Evolutionary conservation across 1,284 basidiomycete species (phyloP).

Genomic region (Xerocomus amazonicus): DNA sequence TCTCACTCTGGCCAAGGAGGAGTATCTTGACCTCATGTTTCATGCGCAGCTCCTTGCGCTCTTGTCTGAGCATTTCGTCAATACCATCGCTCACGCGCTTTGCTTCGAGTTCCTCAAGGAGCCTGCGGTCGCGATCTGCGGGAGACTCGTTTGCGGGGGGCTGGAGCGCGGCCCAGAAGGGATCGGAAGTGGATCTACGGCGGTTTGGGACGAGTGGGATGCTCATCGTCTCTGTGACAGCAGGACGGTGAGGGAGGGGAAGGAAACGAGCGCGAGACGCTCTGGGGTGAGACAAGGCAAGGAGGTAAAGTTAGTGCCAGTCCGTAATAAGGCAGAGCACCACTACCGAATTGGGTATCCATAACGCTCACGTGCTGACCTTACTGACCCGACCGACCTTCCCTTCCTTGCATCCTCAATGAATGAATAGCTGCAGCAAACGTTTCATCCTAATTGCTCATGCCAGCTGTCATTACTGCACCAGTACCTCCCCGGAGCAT

Average conservation of each 20-base stretch:
- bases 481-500: too few relatives aligned
- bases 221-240: conserved; percentile 17
- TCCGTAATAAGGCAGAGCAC: conserved; percentile 19
- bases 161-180: conserved; percentile 58
- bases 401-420: not conserved
- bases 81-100: conserved; percentile 71
- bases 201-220: conserved; percentile 36
- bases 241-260: not conserved
- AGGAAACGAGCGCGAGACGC: conserved; percentile 16
- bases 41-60: conserved; percentile 53
- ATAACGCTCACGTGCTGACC: conserved; percentile 19
- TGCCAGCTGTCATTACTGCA: too few relatives aligned
- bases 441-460: too few relatives aligned
- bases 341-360: conserved; percentile 23
- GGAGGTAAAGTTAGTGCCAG: conserved; percentile 15
- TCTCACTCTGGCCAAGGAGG: conserved; percentile 78
- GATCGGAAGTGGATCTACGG: conserved; percentile 59
- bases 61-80: conserved; percentile 68
- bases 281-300: conserved; percentile 15
- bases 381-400: not conserved
- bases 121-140: conserved; percentile 55
- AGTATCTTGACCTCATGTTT: conserved; percentile 68
- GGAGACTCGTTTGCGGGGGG: conserved; percentile 70
- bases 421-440: too few relatives aligned
- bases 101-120: conserved; percentile 63